These are phyloP conservation scores for Trichosanthes truncata DNA, from an alignment of 306 rosid genomes.

Conservation along the genomic window DNA sequence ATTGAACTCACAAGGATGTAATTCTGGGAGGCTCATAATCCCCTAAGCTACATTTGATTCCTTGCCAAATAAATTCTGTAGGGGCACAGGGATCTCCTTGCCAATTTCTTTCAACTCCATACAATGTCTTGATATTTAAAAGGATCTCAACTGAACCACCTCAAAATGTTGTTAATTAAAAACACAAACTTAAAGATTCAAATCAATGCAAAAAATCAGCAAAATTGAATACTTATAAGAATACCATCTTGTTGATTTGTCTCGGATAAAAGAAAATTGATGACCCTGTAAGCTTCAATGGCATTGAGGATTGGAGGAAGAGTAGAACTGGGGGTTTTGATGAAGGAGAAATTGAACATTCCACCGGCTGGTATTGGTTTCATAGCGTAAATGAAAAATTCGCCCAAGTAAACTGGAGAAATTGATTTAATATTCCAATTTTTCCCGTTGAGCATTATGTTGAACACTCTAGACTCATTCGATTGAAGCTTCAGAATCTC, in stretches of 20 bases:
- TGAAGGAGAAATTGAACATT: not conserved
- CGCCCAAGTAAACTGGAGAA: not conserved
- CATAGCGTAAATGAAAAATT: not conserved
- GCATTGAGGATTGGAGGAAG: constrained; percentile 45
- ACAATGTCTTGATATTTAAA: constrained; percentile 18
- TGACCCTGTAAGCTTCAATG: constrained; percentile 22
- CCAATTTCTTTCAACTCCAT: constrained; percentile 30
- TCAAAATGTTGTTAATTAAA: not conserved
- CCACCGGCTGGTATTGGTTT: not conserved
- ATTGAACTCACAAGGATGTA: constrained; percentile 28
- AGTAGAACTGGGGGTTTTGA: constrained; percentile 16
- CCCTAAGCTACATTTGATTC: constrained; percentile 26
- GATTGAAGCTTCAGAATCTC: not conserved
- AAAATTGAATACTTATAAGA: no score
- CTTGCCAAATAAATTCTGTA: constrained; percentile 22
- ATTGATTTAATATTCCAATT: not conserved
- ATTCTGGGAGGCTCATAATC: constrained; percentile 21
- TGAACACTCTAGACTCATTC: not conserved
- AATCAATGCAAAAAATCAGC: not conserved
- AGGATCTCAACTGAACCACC: constrained; percentile 21
- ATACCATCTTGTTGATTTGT: constrained; percentile 32
- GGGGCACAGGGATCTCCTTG: constrained; percentile 43
- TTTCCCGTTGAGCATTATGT: not conserved
- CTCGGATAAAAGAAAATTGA: constrained; percentile 9
- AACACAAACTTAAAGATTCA: no score